These are phyloP conservation scores for Athelia sp. DNA, from an alignment of 1,284 basidiomycete genomes.

Conservation along the genomic window DNA sequence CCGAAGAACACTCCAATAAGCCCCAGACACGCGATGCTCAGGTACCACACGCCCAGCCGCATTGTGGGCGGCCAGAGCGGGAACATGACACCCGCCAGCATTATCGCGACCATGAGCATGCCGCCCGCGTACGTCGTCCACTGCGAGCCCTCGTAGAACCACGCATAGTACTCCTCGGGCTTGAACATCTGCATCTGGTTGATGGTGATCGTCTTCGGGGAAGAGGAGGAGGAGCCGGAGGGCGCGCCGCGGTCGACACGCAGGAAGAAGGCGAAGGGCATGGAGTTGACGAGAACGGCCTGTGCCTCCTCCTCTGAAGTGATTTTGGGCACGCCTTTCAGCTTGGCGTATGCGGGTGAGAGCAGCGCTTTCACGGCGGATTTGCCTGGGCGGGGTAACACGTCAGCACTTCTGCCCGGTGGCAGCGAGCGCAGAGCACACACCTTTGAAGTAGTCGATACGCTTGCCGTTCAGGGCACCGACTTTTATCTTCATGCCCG, in stretches of 20 bases:
- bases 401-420: not conserved
- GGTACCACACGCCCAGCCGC: constrained; percentile 95
- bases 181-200: constrained; percentile 80
- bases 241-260: constrained; percentile 79
- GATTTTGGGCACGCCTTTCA: constrained; percentile 79
- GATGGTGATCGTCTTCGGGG: constrained; percentile 79
- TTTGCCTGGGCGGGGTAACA: constrained; percentile 57
- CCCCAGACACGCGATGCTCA: constrained; percentile 85
- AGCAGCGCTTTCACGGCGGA: constrained; percentile 88
- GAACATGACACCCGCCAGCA: constrained; percentile 99
- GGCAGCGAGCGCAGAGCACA: constrained; percentile 17
- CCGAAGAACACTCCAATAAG: constrained; percentile 90
- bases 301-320: constrained; percentile 77
- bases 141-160: constrained; percentile 96
- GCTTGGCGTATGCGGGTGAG: constrained; percentile 87
- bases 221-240: constrained; percentile 60
- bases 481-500: constrained; percentile 86
- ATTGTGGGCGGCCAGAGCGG: constrained; percentile 94
- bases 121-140: constrained; percentile 93
- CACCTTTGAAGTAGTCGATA: constrained; percentile 97
- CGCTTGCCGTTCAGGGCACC: constrained; percentile 94
- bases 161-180: constrained; percentile 84
- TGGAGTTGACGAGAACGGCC: constrained; percentile 64
- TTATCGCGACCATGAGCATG: constrained; percentile 86
- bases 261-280: constrained; percentile 87